Base-by-base conservation (phyloP, 2,329 filamentous ascomycete genomes). In the Beauveria sp. region DNA sequence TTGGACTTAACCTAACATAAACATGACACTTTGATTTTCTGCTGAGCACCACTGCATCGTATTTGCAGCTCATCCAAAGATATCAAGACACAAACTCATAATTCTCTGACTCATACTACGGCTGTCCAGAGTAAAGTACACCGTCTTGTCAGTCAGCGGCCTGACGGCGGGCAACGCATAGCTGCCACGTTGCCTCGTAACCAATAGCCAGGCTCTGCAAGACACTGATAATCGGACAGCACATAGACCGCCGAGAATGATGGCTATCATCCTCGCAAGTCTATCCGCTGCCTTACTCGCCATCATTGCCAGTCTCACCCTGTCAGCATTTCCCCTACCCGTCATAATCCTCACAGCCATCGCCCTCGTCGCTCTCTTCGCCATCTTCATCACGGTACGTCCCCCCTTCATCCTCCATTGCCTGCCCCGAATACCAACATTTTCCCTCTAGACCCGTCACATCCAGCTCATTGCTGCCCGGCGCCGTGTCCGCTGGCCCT, bases 311-410 rank as follows among this genome's bases (percentile, higher is more conserved):
- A 46, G 55, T 24, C 48, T 61, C 16, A 26, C 48, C 6, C 22
- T 61, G 18, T 63, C 55, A 18, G 57, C 6, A 51, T 64, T 64
- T 40, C 53, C 55, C 5, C 51, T 57, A 58, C 50, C 34, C n/a
- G 18, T 63, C 26, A 55, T 66, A 3, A 41, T 64, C 37, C 51
- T 66, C 10, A 57, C 59, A 30, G 18, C 71, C 30, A 47, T 69
- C 5, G 48, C 65, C 2, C 22, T 66, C 47, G 61, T 70, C n/a
- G 57, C 58, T 22, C 55, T 70, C 2, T 16, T 18, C 26, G 22
- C 64, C 58, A 66, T 73, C 53, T 73, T 72, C 54, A 47, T 70
- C 30, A 70, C 70, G 34, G 75, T 74, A 65, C 61, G 68, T 20
- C 9, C 40, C 22, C 40, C 18, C 51, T 34, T 8, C 16, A 34